These are phyloP conservation scores for Beauveria pseudobassiana DNA, from an alignment of 2,329 filamentous ascomycete genomes.

Conservation along the genomic window DNA sequence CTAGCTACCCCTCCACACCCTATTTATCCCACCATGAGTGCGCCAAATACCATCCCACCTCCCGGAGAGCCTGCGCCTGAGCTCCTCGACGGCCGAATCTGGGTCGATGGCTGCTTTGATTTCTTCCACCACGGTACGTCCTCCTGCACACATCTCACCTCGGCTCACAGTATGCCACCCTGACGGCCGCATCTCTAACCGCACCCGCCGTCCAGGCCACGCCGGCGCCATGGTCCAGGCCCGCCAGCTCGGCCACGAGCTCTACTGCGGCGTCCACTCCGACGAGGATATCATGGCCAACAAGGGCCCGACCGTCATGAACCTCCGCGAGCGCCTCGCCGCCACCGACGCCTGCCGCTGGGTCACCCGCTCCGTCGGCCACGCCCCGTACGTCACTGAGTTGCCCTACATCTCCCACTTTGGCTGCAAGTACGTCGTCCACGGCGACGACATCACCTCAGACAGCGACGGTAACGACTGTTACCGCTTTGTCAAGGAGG, in stretches of 20 bases:
- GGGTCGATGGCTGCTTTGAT: conserved; percentile 99
- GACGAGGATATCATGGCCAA: conserved; percentile 94
- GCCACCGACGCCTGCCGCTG: conserved; percentile 94
- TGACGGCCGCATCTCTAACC: neutral
- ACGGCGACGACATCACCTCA: conserved; percentile 95
- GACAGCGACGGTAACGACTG: conserved; percentile 92
- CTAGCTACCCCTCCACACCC: neutral
- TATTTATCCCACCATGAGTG: neutral
- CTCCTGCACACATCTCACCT: neutral
- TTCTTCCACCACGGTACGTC: conserved; percentile 87
- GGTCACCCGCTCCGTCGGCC: conserved; percentile 75
- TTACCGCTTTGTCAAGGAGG: conserved; percentile 95
- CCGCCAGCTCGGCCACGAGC: conserved; percentile 78
- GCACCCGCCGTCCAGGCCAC: conserved; percentile 54
- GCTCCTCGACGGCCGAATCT: conserved; percentile 67
- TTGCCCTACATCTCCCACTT: conserved; percentile 93
- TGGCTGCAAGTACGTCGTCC: conserved; percentile 90
- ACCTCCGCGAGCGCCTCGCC: conserved; percentile 75
- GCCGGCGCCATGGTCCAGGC: conserved; percentile 96
- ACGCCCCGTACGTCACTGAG: conserved; percentile 90
- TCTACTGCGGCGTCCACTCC: conserved; percentile 89
- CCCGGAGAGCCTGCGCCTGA: conserved; percentile 43
- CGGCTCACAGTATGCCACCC: neutral
- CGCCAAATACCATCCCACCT: conserved; percentile 11
- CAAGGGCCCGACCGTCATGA: conserved; percentile 98